Base-by-base conservation (phyloP, 139 green algal genomes). In the Edaphochlamys debaryana region DNA sequence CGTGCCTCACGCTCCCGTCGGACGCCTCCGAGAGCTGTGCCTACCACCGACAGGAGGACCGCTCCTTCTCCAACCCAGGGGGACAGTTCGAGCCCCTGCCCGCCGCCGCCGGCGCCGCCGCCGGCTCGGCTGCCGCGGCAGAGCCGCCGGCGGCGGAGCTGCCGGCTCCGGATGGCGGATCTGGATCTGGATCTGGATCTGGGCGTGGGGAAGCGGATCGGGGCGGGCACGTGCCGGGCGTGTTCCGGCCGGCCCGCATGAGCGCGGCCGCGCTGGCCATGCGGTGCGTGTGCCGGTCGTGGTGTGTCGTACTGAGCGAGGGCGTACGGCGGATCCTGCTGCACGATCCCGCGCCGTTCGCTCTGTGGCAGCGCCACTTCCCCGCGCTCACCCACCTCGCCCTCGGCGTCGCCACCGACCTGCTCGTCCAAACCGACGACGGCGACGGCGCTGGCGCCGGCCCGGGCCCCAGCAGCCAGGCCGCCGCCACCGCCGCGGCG, bases 1-100 rank as follows among this genome's bases (percentile, higher is more conserved):
- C 45, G 36, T 38, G 42, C 32, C 45, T 82, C 45, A 54, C 11
- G 45, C 11, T 9, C 45, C 13, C 45, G 13, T 54, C 45, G 11
- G 13, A 54, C 45, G 11, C 9, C 11, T 38, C 73, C 40, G 74
- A 81, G 30, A 64, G 30, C 40, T 45, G 17, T 22, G 62, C 76
- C 11, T 82, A 82, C 62, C 76, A 50, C 41, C 63, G 76, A 0
- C 76, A 82, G 0, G 63, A 82, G 42, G 76, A 82, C 45, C 76
- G 60, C 58, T 48, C 60, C 38, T 71, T 62, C 20, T 17, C 11
- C 17, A 1, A 23, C 7, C 4, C 60, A 23, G 45, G 48, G 0
- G 45, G 30, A 13, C 70, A 66, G 45, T 64, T 66, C 67, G 67
- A 27, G 9, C 27, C 58, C 58, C 19, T 9, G 3, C 58, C 30